Conservation (phyloP, 805 yeast species). For the Cyberlindnera misumaiensis region DNA sequence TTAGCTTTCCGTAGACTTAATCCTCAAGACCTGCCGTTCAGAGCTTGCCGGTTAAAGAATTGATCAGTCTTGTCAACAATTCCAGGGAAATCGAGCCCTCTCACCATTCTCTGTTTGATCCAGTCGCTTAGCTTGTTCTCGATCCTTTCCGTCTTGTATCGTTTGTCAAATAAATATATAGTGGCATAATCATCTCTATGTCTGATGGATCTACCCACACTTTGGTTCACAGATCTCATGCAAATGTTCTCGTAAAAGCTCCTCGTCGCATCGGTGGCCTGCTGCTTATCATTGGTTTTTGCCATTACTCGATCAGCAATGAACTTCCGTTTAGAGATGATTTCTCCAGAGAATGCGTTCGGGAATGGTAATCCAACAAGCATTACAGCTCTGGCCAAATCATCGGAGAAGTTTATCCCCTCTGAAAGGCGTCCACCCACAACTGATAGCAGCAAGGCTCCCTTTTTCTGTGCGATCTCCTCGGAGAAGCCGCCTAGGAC, state of each 20-base stretch:
- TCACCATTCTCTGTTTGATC: constrained; percentile 45
- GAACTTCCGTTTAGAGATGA: constrained; percentile 62
- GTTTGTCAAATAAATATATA: constrained; percentile 61
- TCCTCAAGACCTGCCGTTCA: no score
- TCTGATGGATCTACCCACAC: constrained; percentile 87
- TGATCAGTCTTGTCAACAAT: constrained; percentile 18
- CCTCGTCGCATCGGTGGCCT: constrained; percentile 42
- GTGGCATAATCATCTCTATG: constrained; percentile 77
- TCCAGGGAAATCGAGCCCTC: constrained; percentile 10
- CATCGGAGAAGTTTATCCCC: constrained; percentile 87
- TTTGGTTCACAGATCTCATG: constrained; percentile 87
- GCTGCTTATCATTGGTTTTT: constrained; percentile 38
- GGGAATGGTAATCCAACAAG: constrained; percentile 91
- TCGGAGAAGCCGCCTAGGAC: constrained; percentile 46
- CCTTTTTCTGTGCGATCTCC: constrained; percentile 32
- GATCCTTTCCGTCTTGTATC: constrained; percentile 45
- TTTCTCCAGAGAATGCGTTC: constrained; percentile 73
- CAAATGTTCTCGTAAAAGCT: constrained; percentile 77
- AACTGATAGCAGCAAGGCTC: constrained; percentile 73
- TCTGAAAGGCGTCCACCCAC: constrained; percentile 92
- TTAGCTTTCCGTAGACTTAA: no score
- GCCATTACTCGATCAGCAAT: constrained; percentile 46
- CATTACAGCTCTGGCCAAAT: constrained; percentile 78
- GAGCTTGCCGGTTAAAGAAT: constrained; percentile 10
- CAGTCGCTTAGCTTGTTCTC: constrained; percentile 63